Percentiles rank a stretch among this genome's conserved stretches.
Conservation (phyloP, 177 flowering plant species). For the Vitis hybrid region DNA sequence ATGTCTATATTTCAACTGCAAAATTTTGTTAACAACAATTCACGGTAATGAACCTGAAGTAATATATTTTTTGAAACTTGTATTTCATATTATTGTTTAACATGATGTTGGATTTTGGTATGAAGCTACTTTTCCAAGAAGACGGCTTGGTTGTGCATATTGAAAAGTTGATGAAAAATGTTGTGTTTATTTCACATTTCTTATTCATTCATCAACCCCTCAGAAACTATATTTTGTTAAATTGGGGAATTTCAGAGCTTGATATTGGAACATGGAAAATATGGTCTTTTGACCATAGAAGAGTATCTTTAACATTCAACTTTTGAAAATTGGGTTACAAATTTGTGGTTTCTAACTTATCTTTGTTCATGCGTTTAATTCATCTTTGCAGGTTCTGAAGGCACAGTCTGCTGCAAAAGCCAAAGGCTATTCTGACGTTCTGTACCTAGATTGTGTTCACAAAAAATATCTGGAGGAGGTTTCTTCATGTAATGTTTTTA, state of each 20-base stretch:
- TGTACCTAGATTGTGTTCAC: slow-evolving; percentile 86
- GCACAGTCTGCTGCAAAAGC: slow-evolving; percentile 89
- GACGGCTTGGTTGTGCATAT: neutral
- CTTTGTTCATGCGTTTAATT: neutral
- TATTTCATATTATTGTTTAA: too few species aligned
- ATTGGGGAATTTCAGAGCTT: neutral
- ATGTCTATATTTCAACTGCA: too few species aligned
- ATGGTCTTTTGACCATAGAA: neutral
- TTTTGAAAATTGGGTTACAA: neutral
- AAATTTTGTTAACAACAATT: too few species aligned
- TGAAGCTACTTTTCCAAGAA: too few species aligned
- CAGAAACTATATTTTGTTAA: neutral
- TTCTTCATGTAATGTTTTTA: slow-evolving; percentile 88
- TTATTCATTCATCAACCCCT: neutral
- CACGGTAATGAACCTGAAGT: too few species aligned
- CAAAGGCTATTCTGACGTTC: slow-evolving; percentile 89
- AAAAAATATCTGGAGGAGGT: slow-evolving; percentile 92
- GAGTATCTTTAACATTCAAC: neutral
- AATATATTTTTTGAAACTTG: too few species aligned
- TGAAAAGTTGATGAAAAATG: slow-evolving; percentile 1
- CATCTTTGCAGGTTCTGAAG: slow-evolving; percentile 68
- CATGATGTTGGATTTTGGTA: too few species aligned
- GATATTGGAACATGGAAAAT: neutral
- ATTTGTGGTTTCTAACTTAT: neutral
- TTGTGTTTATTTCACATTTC: neutral